phyloP scores from a whole-genome alignment of 2,329 filamentous ascomycete species.

The Clarireedia hainanense region DNA sequence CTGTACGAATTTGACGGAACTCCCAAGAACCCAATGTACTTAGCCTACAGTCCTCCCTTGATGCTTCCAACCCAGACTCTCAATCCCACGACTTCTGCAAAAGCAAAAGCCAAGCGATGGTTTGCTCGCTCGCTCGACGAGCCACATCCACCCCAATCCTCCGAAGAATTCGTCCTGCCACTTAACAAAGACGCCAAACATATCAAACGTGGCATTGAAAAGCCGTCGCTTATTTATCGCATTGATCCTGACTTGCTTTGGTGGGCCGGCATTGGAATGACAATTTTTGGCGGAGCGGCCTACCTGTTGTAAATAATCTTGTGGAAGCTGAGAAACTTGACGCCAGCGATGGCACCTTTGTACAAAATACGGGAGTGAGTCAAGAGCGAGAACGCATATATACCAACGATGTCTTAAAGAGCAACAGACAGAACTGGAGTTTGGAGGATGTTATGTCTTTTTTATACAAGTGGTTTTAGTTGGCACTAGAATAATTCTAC shows the following conservation, averaged over 20 bases:
- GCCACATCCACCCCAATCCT: conserved; percentile 33
- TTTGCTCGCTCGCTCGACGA: conserved; percentile 16
- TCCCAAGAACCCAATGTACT: conserved; percentile 60
- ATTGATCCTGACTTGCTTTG: conserved; percentile 27
- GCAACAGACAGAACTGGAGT: conserved; percentile 1
- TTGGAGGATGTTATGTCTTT: conserved; percentile 8
- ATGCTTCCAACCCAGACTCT: conserved; percentile 64
- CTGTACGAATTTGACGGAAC: conserved; percentile 56
- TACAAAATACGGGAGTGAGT: conserved; percentile 12
- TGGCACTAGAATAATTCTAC: not conserved
- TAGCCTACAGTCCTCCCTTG: conserved; percentile 52
- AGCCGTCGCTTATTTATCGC: conserved; percentile 13
- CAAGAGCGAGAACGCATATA: conserved; percentile 15
- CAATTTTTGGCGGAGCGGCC: conserved; percentile 28
- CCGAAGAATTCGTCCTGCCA: conserved; percentile 13
- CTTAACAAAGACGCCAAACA: conserved; percentile 28
- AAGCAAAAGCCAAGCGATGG: conserved; percentile 32
- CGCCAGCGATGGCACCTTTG: conserved; percentile 9
- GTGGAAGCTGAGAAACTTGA: not conserved
- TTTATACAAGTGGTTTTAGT: conserved; percentile 8
- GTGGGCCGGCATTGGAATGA: conserved; percentile 30
- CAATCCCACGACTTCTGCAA: conserved; percentile 41
- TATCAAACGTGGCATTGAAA: conserved; percentile 21
- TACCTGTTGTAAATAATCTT: conserved; percentile 24
- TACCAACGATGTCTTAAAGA: conserved; percentile 8